phyloP scores from a whole-genome alignment of 192 early-diverging fungal species.

The Backusella morwellensis region DNA sequence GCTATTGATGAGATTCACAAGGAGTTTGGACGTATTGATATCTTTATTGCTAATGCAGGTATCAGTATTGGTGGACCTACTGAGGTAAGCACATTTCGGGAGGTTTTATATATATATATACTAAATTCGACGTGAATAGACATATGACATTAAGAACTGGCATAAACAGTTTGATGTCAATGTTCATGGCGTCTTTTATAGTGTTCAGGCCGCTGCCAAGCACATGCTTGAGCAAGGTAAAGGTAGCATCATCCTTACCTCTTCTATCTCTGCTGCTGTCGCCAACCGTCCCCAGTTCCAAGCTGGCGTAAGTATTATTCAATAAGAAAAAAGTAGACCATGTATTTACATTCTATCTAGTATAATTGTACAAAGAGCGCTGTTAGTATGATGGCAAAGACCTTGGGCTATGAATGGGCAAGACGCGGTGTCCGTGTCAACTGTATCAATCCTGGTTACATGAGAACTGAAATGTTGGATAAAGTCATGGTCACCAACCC shows the following conservation, averaged over 20 bases:
- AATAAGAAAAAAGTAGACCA: neutral
- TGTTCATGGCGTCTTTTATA: slow-evolving; percentile 37
- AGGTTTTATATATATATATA: neutral
- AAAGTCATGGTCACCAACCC: neutral
- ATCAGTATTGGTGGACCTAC: slow-evolving; percentile 20
- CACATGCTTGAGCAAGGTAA: slow-evolving; percentile 23
- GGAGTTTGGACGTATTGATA: slow-evolving; percentile 34
- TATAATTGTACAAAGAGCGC: slow-evolving; percentile 34
- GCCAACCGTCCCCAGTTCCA: slow-evolving; percentile 36
- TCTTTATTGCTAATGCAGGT: slow-evolving; percentile 39
- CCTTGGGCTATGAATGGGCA: slow-evolving; percentile 33
- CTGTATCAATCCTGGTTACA: slow-evolving; percentile 25
- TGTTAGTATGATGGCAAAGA: slow-evolving; percentile 26
- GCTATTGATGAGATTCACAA: slow-evolving; percentile 24
- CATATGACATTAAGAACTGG: slow-evolving; percentile 23
- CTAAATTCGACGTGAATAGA: slow-evolving; percentile 5
- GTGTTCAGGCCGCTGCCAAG: slow-evolving; percentile 30
- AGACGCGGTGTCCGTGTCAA: slow-evolving; percentile 29
- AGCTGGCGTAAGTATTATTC: slow-evolving; percentile 19
- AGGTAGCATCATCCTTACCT: slow-evolving; percentile 31
- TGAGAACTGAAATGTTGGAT: slow-evolving; percentile 24
- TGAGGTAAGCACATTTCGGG: slow-evolving; percentile 21
- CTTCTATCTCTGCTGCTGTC: slow-evolving; percentile 31
- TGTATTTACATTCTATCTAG: neutral
- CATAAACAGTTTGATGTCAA: slow-evolving; percentile 33